These are phyloP conservation scores for Rossbeevera mucosa DNA, from an alignment of 768 basidiomycete species.

Conservation along the genomic window DNA sequence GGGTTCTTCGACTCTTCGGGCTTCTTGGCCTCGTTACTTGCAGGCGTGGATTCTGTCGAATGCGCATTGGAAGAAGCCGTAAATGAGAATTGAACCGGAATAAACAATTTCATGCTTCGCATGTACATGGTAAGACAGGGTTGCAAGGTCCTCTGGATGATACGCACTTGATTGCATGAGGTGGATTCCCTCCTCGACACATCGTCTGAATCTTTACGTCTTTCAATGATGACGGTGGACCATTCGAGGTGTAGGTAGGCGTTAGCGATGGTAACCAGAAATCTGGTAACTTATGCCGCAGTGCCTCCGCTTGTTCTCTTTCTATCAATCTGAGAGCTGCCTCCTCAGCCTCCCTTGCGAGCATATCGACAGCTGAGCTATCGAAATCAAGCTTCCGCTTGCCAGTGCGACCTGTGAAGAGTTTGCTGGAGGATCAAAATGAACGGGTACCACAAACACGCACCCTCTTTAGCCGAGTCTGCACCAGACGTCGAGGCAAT, in stretches of 20 bases:
- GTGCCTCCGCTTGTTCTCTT: slow-evolving; percentile 76
- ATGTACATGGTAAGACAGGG: slow-evolving; percentile 3
- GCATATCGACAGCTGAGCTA: slow-evolving; percentile 58
- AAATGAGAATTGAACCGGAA: slow-evolving; percentile 75
- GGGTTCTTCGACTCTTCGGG: slow-evolving; percentile 55
- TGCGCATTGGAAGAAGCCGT: slow-evolving; percentile 35
- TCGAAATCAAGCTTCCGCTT: slow-evolving; percentile 91
- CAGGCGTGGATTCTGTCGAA: slow-evolving; percentile 37
- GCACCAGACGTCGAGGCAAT: slow-evolving; percentile 36
- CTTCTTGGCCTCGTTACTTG: slow-evolving; percentile 33
- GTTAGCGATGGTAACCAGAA: slow-evolving; percentile 97
- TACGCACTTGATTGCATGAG: slow-evolving; percentile 74
- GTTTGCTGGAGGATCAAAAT: background rate
- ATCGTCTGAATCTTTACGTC: slow-evolving; percentile 86
- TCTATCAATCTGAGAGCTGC: slow-evolving; percentile 80
- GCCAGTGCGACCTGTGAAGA: slow-evolving; percentile 46
- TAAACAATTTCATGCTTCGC: slow-evolving; percentile 73
- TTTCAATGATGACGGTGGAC: slow-evolving; percentile 59
- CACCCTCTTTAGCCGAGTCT: slow-evolving; percentile 34
- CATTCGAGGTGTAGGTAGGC: slow-evolving; percentile 66
- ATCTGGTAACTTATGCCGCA: slow-evolving; percentile 88
- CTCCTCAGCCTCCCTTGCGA: slow-evolving; percentile 82
- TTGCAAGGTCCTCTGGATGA: background rate
- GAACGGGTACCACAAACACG: slow-evolving; percentile 7
- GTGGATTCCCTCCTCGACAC: slow-evolving; percentile 75